Conservation (phyloP, 495 filamentous ascomycete species). For the Talaromyces stipitatus region DNA sequence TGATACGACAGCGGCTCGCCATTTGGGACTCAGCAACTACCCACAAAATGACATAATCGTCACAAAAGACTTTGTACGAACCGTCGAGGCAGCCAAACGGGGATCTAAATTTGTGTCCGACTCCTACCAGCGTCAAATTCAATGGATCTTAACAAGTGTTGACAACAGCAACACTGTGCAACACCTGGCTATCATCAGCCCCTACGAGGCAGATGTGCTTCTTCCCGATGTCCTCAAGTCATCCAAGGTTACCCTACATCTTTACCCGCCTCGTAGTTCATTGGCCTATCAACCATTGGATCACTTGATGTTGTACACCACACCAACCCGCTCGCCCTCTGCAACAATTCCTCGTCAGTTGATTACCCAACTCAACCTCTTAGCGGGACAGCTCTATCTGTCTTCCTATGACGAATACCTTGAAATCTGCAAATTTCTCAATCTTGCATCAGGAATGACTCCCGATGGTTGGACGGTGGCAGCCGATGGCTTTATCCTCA, state of each 20-base stretch:
- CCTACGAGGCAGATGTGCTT: slow-evolving; percentile 52
- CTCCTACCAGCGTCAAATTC: slow-evolving; percentile 46
- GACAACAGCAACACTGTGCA: slow-evolving; percentile 7
- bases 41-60: slow-evolving; percentile 37
- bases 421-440: slow-evolving; percentile 29
- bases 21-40: slow-evolving; percentile 11
- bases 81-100: slow-evolving; percentile 16
- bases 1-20: slow-evolving; percentile 22
- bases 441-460: slow-evolving; percentile 24
- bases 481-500: slow-evolving; percentile 18
- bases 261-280: slow-evolving; percentile 51
- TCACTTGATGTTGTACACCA: slow-evolving; percentile 32
- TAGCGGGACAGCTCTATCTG: slow-evolving; percentile 61
- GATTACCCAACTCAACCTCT: slow-evolving; percentile 51
- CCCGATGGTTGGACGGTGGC: slow-evolving; percentile 38
- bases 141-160: slow-evolving; percentile 48
- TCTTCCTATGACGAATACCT: slow-evolving; percentile 44
- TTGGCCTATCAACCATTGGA: slow-evolving; percentile 37
- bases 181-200: slow-evolving; percentile 50
- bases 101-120: slow-evolving; percentile 29
- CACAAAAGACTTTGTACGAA: slow-evolving; percentile 44
- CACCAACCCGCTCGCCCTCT: not conserved
- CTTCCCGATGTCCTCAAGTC: slow-evolving; percentile 28
- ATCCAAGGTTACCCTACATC: slow-evolving; percentile 36
- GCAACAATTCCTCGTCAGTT: slow-evolving; percentile 14